Evolutionary conservation across 805 yeast species (phyloP), one percentile per base, ranked within the genome.

Genomic region (Metschnikowia vanudenii): DNA sequence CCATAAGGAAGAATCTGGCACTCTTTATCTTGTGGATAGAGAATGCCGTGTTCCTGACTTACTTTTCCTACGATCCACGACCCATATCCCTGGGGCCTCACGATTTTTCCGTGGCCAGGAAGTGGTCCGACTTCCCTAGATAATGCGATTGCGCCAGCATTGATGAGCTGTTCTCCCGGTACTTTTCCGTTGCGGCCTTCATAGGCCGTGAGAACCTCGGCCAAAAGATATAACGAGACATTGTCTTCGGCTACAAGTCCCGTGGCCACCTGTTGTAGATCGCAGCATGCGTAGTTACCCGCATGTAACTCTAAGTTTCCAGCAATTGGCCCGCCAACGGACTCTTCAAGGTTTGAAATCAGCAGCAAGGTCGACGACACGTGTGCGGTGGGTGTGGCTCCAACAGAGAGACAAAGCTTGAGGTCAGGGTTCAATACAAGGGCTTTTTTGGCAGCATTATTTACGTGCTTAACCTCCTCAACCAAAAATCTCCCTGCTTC

Each of bases 351-450:
- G 29, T 62, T 68, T 9, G 46, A 50, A 12, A 37, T 26, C n/a
- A 45, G 32, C 1, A 59, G 45, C 44, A 68, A 50, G 10, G 48
- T 28, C 49, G 67, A 67, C 20, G 82, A 69, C 0, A 87, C 78
- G 58, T 84, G 88, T 4, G 86, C 80, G 0, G 92, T 86, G 37
- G 94, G 94, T 0, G 95, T 85, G 1, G 94, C 90, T 18, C 95
- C 95, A 19, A 85, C 86, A 0, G 92, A 84, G 2, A 86, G 65
- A 6, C 70, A 71, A 24, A 85, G 64, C 16, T 67, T 54, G 33
- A 69, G 51, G 1, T 61, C 39, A 3, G 75, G 68, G 42, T 74
- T 73, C 4, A 74, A 46, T 3, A 52, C 43, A 28, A 48, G 48
- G 1, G 78, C 75, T 31, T 58, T 49, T 46, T 63, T 51, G 33